Percentiles rank a stretch among this genome's conserved stretches.
phyloP scores from a whole-genome alignment of 345 rosid species.

The Hypericum perforatum region DNA sequence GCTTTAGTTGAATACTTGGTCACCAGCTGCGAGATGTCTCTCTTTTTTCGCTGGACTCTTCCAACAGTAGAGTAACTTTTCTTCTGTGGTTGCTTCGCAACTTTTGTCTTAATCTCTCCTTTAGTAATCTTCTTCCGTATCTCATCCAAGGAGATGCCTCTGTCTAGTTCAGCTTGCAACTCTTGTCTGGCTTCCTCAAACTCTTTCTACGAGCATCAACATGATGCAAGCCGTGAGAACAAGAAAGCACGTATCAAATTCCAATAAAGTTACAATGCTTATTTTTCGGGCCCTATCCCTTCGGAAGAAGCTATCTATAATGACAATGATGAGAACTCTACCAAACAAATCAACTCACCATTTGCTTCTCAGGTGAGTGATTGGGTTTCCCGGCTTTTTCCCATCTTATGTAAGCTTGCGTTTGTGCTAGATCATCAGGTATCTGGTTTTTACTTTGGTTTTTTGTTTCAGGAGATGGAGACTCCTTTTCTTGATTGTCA shows the following conservation, averaged over 20 bases:
- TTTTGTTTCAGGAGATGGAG: constrained; percentile 23
- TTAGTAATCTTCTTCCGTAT: constrained; percentile 20
- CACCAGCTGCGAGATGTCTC: constrained; percentile 61
- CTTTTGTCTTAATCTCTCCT: constrained; percentile 14
- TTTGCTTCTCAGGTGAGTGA: constrained; percentile 45
- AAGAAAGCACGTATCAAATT: background rate
- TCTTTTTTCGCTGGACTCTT: constrained; percentile 57
- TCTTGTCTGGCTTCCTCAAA: constrained; percentile 42
- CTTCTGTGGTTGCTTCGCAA: constrained; percentile 23
- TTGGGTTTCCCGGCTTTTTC: constrained; percentile 69
- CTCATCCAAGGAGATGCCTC: constrained; percentile 39
- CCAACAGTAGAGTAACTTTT: constrained; percentile 13
- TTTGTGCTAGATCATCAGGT: constrained; percentile 54
- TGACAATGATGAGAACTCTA: no score
- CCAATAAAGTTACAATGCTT: background rate
- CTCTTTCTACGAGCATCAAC: constrained; percentile 31
- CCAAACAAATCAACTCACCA: constrained; percentile 25
- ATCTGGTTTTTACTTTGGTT: constrained; percentile 24
- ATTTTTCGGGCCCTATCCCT: no score
- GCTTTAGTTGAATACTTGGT: constrained; percentile 35
- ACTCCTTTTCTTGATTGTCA: constrained; percentile 35
- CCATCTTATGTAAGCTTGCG: constrained; percentile 64
- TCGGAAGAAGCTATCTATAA: no score
- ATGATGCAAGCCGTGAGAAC: background rate
- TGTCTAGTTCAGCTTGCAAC: constrained; percentile 36